phyloP scores from a whole-genome alignment of 768 basidiomycete genomes.

The Panellus pusillus region DNA sequence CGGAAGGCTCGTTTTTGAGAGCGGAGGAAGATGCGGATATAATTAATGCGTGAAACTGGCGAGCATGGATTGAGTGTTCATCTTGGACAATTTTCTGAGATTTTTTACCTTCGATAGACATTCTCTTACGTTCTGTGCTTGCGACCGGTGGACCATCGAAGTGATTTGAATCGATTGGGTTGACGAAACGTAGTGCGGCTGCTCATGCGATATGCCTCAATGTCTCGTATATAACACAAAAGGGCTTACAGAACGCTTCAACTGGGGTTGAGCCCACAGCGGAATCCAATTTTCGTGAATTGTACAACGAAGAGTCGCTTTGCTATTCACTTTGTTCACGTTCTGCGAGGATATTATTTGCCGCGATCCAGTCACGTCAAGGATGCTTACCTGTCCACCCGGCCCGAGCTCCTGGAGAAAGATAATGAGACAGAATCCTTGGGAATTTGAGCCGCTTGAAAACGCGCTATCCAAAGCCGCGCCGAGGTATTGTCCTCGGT shows the following conservation, averaged over 20 bases:
- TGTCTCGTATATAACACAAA: not conserved
- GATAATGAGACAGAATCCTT: conserved; percentile 56
- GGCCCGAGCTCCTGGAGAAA: conserved; percentile 84
- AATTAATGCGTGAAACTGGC: conserved; percentile 56
- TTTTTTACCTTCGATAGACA: conserved; percentile 62
- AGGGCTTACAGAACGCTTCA: conserved; percentile 42
- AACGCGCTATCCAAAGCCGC: conserved; percentile 49
- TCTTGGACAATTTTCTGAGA: not conserved
- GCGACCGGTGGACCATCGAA: conserved; percentile 71
- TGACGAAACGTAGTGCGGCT: conserved; percentile 71
- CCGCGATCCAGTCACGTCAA: not conserved
- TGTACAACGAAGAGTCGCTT: conserved; percentile 64
- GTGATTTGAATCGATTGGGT: conserved; percentile 67
- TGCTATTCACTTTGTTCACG: conserved; percentile 89
- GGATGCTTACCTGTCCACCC: conserved; percentile 66
- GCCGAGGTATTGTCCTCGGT: conserved; percentile 48
- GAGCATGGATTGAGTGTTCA: not conserved
- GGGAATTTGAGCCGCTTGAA: conserved; percentile 47
- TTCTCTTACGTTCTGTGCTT: conserved; percentile 73
- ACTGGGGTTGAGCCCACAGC: conserved; percentile 56
- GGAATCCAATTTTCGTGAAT: conserved; percentile 69
- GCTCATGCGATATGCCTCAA: conserved; percentile 1
- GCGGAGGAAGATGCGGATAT: conserved; percentile 43
- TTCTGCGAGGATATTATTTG: conserved; percentile 47
- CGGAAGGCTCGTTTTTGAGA: conserved; percentile 55